Conservation (phyloP, 495 filamentous ascomycete species). For the Lasiosphaeria miniovina region DNA sequence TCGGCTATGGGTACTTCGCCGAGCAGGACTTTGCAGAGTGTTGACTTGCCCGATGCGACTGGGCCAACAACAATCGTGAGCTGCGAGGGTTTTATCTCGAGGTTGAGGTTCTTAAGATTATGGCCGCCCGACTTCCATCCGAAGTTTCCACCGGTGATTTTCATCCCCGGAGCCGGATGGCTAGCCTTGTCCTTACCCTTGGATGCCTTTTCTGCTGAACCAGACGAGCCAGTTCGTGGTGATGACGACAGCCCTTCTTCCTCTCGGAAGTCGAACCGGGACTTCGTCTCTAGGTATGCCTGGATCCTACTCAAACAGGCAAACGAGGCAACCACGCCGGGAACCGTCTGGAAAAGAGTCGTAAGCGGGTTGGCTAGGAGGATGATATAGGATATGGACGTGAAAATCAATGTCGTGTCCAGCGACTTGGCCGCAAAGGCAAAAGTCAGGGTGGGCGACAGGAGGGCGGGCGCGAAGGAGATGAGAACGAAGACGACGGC, state of each 20-base stretch:
- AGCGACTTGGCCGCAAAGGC: conserved; percentile 42
- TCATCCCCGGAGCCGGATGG: background rate
- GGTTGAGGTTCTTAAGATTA: conserved; percentile 34
- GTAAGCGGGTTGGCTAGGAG: conserved; percentile 56
- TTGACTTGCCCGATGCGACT: conserved; percentile 43
- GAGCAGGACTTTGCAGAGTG: conserved; percentile 35
- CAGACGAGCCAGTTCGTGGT: background rate
- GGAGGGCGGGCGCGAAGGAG: conserved; percentile 49
- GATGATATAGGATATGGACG: conserved; percentile 60
- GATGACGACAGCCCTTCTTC: background rate
- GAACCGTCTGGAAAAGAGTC: conserved; percentile 55
- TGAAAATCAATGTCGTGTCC: conserved; percentile 53
- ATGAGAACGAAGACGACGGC: conserved; percentile 24
- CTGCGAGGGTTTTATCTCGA: conserved; percentile 34
- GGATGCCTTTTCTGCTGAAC: background rate
- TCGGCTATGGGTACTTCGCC: conserved; percentile 25
- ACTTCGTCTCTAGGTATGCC: conserved; percentile 16
- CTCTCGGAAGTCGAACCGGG: conserved; percentile 23
- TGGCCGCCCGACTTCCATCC: conserved; percentile 41
- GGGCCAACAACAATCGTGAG: conserved; percentile 37
- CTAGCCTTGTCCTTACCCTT: background rate
- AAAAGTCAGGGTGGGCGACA: conserved; percentile 43
- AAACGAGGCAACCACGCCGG: conserved; percentile 49
- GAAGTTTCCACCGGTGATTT: conserved; percentile 29
- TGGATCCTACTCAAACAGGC: conserved; percentile 61